Conservation (phyloP, 2,329 filamentous ascomycete genomes). For the Pseudogymnoascus verrucosus region DNA sequence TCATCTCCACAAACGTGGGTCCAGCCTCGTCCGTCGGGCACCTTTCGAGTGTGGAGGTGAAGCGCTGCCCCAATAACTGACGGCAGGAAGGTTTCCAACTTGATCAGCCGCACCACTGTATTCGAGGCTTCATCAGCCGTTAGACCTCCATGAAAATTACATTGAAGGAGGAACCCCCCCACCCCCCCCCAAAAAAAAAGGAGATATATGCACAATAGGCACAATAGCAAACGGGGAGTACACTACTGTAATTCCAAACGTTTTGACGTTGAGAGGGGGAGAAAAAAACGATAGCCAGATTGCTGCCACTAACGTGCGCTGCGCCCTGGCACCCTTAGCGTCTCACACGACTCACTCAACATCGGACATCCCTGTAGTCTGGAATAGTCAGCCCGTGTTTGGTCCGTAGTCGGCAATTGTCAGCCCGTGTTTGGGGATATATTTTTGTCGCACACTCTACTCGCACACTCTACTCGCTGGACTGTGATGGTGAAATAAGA, state of each 20-base stretch:
- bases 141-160: no score
- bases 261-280: neutral
- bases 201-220: neutral
- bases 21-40: neutral
- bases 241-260: neutral
- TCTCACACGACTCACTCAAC: neutral
- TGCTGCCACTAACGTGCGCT: neutral
- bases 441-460: neutral
- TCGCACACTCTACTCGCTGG: neutral
- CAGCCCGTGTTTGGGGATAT: neutral
- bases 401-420: neutral
- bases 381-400: neutral
- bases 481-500: neutral
- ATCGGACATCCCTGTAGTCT: neutral
- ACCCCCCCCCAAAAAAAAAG: neutral
- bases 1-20: neutral
- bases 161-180: neutral
- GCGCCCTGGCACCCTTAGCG: neutral
- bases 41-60: neutral
- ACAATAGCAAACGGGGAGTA: neutral
- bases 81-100: no score
- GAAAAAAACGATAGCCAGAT: neutral
- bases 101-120: no score
- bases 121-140: no score
- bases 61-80: neutral